These are phyloP conservation scores for Cetraspora pellucida DNA, from an alignment of 192 early-diverging fungal genomes.

Conservation along the genomic window DNA sequence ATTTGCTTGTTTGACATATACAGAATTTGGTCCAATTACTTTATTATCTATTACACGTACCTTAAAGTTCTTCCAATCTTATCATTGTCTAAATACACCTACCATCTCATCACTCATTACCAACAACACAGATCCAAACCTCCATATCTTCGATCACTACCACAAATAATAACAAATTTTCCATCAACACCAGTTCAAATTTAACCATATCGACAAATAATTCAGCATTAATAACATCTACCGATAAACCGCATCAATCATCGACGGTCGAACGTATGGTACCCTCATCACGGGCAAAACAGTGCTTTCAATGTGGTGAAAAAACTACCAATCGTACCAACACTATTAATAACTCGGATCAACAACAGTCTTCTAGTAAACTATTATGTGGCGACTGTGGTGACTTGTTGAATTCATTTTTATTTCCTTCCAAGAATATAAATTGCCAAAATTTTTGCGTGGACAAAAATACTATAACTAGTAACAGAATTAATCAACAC, in stretches of 20 bases:
- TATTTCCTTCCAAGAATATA: not conserved
- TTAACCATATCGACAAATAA: not conserved
- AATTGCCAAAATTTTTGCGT: too few relatives aligned
- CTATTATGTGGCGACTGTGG: conserved; percentile 16
- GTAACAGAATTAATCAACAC: too few relatives aligned
- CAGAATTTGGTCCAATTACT: not conserved
- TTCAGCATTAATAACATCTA: not conserved
- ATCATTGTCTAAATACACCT: not conserved
- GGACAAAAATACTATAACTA: too few relatives aligned
- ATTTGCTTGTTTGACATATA: not conserved
- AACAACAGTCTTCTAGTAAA: not conserved
- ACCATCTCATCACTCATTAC: not conserved
- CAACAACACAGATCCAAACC: not conserved
- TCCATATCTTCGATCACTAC: too few relatives aligned
- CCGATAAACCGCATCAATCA: too few relatives aligned
- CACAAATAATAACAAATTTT: too few relatives aligned
- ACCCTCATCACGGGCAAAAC: not conserved
- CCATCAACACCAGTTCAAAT: too few relatives aligned
- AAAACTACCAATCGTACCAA: not conserved
- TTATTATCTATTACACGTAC: not conserved
- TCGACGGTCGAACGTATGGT: not conserved
- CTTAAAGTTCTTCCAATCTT: not conserved
- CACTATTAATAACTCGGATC: not conserved
- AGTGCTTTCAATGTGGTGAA: conserved; percentile 11
- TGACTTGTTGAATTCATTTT: conserved; percentile 2